Conservation (phyloP, 1,284 basidiomycete species). For the Schizophyllum commune region DNA sequence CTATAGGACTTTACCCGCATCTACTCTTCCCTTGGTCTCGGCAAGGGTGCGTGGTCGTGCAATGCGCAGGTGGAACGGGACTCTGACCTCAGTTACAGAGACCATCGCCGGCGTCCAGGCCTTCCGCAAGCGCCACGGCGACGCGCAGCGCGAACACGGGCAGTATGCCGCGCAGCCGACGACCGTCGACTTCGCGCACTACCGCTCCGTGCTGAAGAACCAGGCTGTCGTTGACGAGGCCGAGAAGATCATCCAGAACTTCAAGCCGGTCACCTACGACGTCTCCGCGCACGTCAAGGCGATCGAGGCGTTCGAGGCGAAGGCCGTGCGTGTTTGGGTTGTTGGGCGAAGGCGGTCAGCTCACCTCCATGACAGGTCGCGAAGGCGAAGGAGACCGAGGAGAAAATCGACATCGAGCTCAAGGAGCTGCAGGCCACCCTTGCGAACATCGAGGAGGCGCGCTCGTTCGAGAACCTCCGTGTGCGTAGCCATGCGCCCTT, state of each 20-base stretch:
- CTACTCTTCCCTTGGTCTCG: conserved; percentile 85
- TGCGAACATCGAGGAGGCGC: conserved; percentile 95
- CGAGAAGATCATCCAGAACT: conserved; percentile 83
- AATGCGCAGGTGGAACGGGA: background rate
- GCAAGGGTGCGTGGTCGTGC: conserved; percentile 60
- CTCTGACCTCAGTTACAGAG: conserved; percentile 42
- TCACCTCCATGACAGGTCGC: conserved; percentile 51
- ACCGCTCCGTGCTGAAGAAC: conserved; percentile 91
- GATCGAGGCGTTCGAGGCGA: conserved; percentile 94
- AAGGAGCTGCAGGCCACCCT: conserved; percentile 91
- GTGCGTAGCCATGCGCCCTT: conserved; percentile 31
- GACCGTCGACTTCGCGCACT: conserved; percentile 85
- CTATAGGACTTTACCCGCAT: conserved; percentile 86
- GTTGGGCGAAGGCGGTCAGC: conserved; percentile 1
- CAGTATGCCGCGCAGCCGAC: conserved; percentile 70
- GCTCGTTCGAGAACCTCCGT: conserved; percentile 96
- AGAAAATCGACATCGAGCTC: conserved; percentile 91
- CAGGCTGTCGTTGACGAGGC: conserved; percentile 87
- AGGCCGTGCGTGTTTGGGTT: conserved; percentile 67
- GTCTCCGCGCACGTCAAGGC: conserved; percentile 88
- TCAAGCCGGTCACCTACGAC: conserved; percentile 98
- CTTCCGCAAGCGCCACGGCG: conserved; percentile 93
- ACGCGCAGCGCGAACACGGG: conserved; percentile 75
- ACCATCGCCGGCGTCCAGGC: conserved; percentile 85
- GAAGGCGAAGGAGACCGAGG: conserved; percentile 86